phyloP scores from a whole-genome alignment of 345 rosid genomes.

The Garcia nutans region DNA sequence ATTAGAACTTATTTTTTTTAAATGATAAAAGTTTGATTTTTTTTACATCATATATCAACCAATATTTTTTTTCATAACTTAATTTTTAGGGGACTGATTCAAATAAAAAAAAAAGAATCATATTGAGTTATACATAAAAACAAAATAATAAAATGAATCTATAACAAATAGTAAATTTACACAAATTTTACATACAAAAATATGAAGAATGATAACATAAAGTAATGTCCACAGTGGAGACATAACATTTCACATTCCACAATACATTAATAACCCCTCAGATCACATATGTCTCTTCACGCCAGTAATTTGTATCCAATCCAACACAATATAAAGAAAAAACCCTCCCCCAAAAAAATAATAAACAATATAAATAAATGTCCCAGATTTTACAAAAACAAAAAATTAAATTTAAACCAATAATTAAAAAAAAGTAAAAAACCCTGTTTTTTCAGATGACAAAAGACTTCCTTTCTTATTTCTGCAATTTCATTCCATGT shows the following conservation, averaged over 20 bases:
- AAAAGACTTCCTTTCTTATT: neutral
- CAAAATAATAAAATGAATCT: neutral
- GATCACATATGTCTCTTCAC: neutral
- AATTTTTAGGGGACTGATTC: no score
- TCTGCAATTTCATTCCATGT: slow-evolving; percentile 4
- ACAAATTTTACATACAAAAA: slow-evolving; percentile 24
- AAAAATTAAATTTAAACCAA: slow-evolving; percentile 1
- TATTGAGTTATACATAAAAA: neutral
- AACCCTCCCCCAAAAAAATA: neutral
- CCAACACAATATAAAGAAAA: neutral
- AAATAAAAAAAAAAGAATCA: no score
- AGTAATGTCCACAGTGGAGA: slow-evolving; percentile 10
- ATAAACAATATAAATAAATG: slow-evolving; percentile 15
- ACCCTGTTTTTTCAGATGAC: neutral
- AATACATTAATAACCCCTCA: neutral
- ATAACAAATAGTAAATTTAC: slow-evolving; percentile 10
- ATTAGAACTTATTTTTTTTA: no score
- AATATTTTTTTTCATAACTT: no score
- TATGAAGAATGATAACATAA: slow-evolving; percentile 7
- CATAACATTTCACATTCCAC: slow-evolving; percentile 13
- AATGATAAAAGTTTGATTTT: no score
- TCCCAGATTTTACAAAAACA: neutral
- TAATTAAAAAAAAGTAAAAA: neutral
- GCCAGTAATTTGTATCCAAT: slow-evolving; percentile 4
- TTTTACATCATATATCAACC: no score